Percentiles rank a stretch among this genome's conserved stretches.
Evolutionary conservation across 345 rosid genomes (phyloP).

Genomic region (Arabis hirsuta): DNA sequence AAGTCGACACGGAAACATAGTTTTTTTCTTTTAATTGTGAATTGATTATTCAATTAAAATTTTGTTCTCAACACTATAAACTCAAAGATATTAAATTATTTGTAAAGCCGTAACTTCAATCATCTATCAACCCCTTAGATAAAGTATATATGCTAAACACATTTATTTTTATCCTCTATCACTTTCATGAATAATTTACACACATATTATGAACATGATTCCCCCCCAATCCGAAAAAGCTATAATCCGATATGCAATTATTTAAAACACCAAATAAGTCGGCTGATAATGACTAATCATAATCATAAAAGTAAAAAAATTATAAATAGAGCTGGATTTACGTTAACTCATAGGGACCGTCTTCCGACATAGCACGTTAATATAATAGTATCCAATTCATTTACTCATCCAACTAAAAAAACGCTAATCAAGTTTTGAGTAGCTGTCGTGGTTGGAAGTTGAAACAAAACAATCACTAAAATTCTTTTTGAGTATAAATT

Average conservation of each 20-base stretch:
- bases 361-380: slow-evolving; percentile 33
- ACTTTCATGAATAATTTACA: slow-evolving; percentile 34
- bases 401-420: slow-evolving; percentile 27
- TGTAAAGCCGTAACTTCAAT: slow-evolving; percentile 35
- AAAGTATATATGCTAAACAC: slow-evolving; percentile 44
- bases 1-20: slow-evolving; percentile 16
- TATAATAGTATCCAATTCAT: slow-evolving; percentile 18
- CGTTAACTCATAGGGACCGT: slow-evolving; percentile 33
- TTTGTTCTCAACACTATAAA: not conserved
- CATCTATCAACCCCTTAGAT: slow-evolving; percentile 26
- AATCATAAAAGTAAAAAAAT: slow-evolving; percentile 5
- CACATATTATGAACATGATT: slow-evolving; percentile 36
- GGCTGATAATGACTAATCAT: slow-evolving; percentile 30
- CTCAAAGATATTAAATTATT: not conserved
- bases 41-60: not conserved
- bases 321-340: not conserved
- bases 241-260: slow-evolving; percentile 14
- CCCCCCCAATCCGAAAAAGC: slow-evolving; percentile 33
- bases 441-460: slow-evolving; percentile 25
- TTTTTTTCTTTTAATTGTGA: not conserved
- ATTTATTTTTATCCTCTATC: slow-evolving; percentile 35
- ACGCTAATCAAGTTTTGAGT: slow-evolving; percentile 18
- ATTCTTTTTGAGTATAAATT: not conserved
- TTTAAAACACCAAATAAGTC: slow-evolving; percentile 2
- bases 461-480: not conserved